Evolutionary conservation across 176 grass and related monocot genomes (phyloP), one percentile per base, ranked within the genome.

Genomic region (Poa pratensis): DNA sequence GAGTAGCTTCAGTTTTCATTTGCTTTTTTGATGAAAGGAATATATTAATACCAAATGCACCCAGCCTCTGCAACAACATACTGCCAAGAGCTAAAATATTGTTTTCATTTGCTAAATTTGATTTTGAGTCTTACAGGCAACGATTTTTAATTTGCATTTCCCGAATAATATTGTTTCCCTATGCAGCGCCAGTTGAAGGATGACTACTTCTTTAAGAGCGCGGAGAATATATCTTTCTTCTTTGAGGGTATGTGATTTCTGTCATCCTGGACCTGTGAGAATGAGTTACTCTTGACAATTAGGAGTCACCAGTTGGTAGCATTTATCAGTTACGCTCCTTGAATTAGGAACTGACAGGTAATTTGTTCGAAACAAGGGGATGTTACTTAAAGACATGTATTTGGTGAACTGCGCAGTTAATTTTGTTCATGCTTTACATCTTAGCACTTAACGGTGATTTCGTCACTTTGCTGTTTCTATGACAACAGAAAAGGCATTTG

Each of bases 141-240:
- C 13, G 9, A 57, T 52, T 86, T 49, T 72, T 12, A 71, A 55
- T 79, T 62, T 58, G 23, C 7, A 1, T 61, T 48, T 26, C 69
- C 15, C 0, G 45, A 74, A 12, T 75, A 20, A 52, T 52, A 30
- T 32, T 75, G 13, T 78, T 83, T 92, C 24, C 59, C 7, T 37
- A 60, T 94, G 67, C 91, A 98, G 93, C 82, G 87, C 73, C 89
- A 95, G 37, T 24, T 89, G 23, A 95, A 95, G 80, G 91, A 95
- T 60, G 89, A 92, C 65, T 98, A 94, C 81, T 98, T 94, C 77
- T 98, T 92, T 26, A 83, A 98, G 46, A 95, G 93, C 15, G 93
- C 93, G 10, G 96, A 95, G 83, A 98, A 95, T 45, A 98, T 95
- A 61, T 98, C 96, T 1, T 95, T 98, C 57, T 98, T 98, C 89